phyloP scores from a whole-genome alignment of 2,329 filamentous ascomycete species.

The Coleophoma crateriformis region DNA sequence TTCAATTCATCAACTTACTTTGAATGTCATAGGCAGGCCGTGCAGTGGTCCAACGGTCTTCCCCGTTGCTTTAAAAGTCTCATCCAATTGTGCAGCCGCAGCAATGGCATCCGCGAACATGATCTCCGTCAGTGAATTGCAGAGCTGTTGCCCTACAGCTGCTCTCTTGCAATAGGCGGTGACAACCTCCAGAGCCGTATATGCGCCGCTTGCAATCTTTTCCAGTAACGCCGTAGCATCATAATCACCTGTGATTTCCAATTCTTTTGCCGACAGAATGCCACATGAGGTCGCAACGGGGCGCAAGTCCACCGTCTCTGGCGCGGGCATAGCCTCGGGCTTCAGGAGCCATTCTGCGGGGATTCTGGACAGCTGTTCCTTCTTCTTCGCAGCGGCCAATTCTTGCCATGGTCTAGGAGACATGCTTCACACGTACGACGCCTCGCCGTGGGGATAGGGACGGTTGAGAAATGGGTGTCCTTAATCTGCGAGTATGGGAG shows the following conservation, averaged over 20 bases:
- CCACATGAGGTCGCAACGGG: conserved; percentile 10
- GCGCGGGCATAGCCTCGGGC: conserved; percentile 1
- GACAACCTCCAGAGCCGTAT: conserved; percentile 30
- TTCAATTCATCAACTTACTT: conserved; percentile 28
- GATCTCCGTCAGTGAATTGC: conserved; percentile 36
- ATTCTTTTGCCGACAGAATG: conserved; percentile 17
- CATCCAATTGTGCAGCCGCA: conserved; percentile 37
- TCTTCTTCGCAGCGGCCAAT: conserved; percentile 11
- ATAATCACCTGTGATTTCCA: conserved; percentile 21
- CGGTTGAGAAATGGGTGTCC: no score
- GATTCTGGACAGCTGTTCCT: conserved; percentile 11
- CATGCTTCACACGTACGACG: not conserved
- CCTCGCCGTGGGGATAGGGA: no score
- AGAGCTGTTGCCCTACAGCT: conserved; percentile 40
- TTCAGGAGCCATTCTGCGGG: conserved; percentile 11
- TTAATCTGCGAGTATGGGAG: no score
- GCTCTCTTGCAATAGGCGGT: conserved; percentile 43
- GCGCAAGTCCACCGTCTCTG: conserved; percentile 9
- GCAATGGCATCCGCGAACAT: conserved; percentile 31
- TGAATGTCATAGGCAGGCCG: conserved; percentile 49
- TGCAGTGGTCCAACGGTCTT: conserved; percentile 51
- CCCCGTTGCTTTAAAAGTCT: conserved; percentile 29
- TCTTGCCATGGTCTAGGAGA: conserved; percentile 9
- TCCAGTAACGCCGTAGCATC: conserved; percentile 19
- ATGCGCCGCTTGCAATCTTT: conserved; percentile 13